These are phyloP conservation scores for Ascocoryne sarcoides DNA, from an alignment of 2,329 filamentous ascomycete genomes.

Conservation along the genomic window DNA sequence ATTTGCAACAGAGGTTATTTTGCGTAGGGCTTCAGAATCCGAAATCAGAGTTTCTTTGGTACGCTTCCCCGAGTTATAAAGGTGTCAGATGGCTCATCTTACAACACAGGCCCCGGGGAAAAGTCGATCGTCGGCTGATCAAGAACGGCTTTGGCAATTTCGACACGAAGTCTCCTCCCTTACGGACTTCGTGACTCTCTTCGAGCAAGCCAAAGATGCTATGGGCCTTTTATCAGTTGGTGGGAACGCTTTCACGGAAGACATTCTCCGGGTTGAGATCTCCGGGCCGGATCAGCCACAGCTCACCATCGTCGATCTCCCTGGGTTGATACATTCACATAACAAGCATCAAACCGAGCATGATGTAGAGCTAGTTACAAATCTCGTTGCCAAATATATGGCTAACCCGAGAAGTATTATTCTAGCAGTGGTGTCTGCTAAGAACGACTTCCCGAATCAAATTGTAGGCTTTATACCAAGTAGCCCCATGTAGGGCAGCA, in stretches of 20 bases:
- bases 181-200: slow-evolving; percentile 3
- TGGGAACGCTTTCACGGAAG: slow-evolving; percentile 3
- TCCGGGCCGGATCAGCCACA: slow-evolving; percentile 29
- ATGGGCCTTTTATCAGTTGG: slow-evolving; percentile 2
- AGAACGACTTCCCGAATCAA: slow-evolving; percentile 7
- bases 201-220: slow-evolving; percentile 2
- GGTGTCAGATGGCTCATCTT: neutral
- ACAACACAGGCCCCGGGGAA: slow-evolving; percentile 7
- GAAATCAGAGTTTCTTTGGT: slow-evolving; percentile 11
- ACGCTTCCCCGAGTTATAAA: neutral
- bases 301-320: slow-evolving; percentile 51
- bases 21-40: slow-evolving; percentile 10
- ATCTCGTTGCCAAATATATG: slow-evolving; percentile 43
- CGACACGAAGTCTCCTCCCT: slow-evolving; percentile 5
- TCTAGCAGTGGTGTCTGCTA: slow-evolving; percentile 27
- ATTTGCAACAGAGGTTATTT: slow-evolving; percentile 37
- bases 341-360: slow-evolving; percentile 35
- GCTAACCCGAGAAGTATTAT: slow-evolving; percentile 38
- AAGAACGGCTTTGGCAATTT: slow-evolving; percentile 11
- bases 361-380: slow-evolving; percentile 37
- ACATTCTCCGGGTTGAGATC: slow-evolving; percentile 5
- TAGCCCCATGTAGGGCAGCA: neutral
- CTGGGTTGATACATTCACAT: slow-evolving; percentile 43
- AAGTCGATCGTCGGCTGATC: slow-evolving; percentile 5
- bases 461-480: neutral